A percentile compares a stretch with the other conserved stretches of the same genome.
Evolutionary conservation across 139 green algal genomes (phyloP).

Genomic region (Desmodesmus armatus): DNA sequence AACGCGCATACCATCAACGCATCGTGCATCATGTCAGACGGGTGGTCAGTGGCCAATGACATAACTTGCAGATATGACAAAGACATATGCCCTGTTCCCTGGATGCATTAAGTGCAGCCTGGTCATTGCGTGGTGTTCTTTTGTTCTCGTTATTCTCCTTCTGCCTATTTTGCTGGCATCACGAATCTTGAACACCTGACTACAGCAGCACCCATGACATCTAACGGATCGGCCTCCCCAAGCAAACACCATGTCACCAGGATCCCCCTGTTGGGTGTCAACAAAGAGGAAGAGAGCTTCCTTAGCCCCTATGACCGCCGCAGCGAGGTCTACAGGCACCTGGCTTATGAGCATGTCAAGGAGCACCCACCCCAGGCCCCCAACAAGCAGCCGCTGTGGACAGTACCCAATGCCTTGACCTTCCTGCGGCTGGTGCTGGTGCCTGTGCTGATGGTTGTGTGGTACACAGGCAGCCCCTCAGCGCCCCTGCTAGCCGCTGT

Average conservation of each 20-base stretch:
- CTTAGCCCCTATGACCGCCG: constrained; percentile 79
- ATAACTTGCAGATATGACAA: no score
- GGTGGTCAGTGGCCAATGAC: no score
- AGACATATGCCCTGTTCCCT: no score
- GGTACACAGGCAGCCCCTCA: constrained; percentile 51
- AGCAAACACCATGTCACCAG: constrained; percentile 1
- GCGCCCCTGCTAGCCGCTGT: constrained; percentile 33
- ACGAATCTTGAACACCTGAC: no score
- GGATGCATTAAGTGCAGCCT: no score
- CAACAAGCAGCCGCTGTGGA: constrained; percentile 64
- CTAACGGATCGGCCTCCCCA: not conserved
- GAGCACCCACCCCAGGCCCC: constrained; percentile 5
- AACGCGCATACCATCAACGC: no score
- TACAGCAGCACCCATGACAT: no score
- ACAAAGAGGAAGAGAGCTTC: constrained; percentile 65
- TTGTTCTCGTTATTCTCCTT: no score
- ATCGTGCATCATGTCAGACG: no score
- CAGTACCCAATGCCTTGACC: constrained; percentile 77
- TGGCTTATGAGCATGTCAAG: constrained; percentile 25
- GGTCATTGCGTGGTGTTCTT: no score
- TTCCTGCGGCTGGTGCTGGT: constrained; percentile 78
- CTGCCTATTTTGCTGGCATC: no score
- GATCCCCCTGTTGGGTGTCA: constrained; percentile 49
- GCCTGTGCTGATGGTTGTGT: constrained; percentile 72
- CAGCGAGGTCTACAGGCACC: constrained; percentile 64